Base-by-base conservation (phyloP, 306 rosid species). In the Geum urbanum region DNA sequence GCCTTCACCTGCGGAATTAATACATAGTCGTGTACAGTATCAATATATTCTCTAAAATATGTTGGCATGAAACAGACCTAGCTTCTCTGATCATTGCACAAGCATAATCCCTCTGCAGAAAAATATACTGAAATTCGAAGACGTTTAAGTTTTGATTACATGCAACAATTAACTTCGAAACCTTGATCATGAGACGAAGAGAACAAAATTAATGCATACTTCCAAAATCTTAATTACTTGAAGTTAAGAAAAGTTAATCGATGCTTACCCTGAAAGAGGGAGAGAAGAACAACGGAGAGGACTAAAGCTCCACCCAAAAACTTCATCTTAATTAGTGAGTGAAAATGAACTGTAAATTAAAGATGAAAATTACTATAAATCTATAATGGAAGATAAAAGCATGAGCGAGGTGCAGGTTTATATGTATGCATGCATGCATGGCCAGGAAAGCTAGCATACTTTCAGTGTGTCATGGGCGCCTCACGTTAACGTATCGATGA, bases 1-100 rank as follows among this genome's bases (percentile, higher is more conserved):
- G 66, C 66, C 40, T n/a, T 62, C 66, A 62, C 8, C 66, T 62
- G 66, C 8, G 15, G 66, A 61, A 56, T 9, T 6, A 32, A 58
- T 20, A 27, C 32, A 27, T 27, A 27, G 32, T 11, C 22, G 13
- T 15, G 47, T 18, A 37, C 66, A 5, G 18, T 15, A 49, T 9
- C 14, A 0, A 15, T 35, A 16, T 15, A 41, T 40, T 16, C 10
- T 37, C 27, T 1, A 44, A 61, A 7, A 61, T 58, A 40, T 50
- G 19, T 50, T 46, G 9, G 50, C 12, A 46, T 1, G 14, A 2
- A 43, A 43, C 9, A 41, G 44, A 27, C 32, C 32, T 27, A 27
- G 32, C 32, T 27, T 27, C 32, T 27, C 32, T 27, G 32, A 27
- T 52, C 57, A 1, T 52, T 52, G 57, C 57, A 52, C 44, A 7